Evolutionary conservation across 768 basidiomycete species (phyloP), one percentile per base, ranked within the genome.

Genomic region (Rhodotorula graminis): DNA sequence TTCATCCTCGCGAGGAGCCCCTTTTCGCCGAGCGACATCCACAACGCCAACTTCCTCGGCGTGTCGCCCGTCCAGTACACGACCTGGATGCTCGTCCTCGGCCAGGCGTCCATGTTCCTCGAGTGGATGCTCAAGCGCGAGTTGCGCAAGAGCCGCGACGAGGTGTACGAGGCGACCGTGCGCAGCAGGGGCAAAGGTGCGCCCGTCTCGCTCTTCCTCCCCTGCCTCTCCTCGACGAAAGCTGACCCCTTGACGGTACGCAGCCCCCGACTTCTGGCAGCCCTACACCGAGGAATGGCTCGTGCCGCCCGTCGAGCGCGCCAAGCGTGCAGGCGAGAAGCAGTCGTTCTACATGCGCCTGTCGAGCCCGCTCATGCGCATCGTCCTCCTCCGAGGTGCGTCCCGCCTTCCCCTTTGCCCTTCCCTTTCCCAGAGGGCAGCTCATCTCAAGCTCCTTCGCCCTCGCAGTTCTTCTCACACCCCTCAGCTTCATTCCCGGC

Each of bases 211-310:
- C 63, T 31, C 25, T 40, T 46, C 3, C 29, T 46, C 3, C 29
- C 25, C 23, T 8, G 31, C 50, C 12, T 23, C 16, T 9, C 25
- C 37, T 37, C 5, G 37, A 37, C 37, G 5, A 37, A 10, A 49
- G 33, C 53, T 57, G 37, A 55, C 42, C 31, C 27, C 33, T 21
- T 31, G 27, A 2, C 21, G 37, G n/a, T n/a, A n/a, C n/a, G n/a
- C 60, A 61, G 72, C 55, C 6, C 23, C 23, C 29, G 70, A 65
- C 9, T 79, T 76, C 50, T 79, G 79, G 79, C 55, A 50, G 21
- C 71, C 71, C 4, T 79, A 79, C 61, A 68, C 67, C 12, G 79
- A 79, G 52, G 79, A 79, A 42, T 79, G 79, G 79, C 49, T 21
- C 10, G 64, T 64, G 0, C 79, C 79, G 25, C 79, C 79, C 0